phyloP scores from a whole-genome alignment of 371 early-diverging fungal genomes.

The Mucor ambiguus region DNA sequence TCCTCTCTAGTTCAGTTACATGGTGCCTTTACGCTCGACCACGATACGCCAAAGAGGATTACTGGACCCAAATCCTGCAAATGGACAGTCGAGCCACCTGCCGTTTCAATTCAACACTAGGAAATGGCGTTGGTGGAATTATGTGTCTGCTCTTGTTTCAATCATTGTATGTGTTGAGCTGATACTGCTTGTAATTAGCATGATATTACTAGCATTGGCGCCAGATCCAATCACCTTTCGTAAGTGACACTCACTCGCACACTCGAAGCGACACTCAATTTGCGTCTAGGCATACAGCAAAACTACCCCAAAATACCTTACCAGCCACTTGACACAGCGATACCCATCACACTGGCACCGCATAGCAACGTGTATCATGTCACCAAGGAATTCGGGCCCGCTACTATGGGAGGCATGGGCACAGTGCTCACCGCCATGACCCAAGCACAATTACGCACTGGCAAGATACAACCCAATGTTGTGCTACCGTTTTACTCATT shows the following conservation, averaged over 20 bases:
- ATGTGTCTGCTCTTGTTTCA: neutral
- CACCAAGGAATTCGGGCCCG: constrained; percentile 67
- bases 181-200: constrained; percentile 9
- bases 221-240: constrained; percentile 21
- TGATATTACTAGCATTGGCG: constrained; percentile 1
- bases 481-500: constrained; percentile 65
- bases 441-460: constrained; percentile 54
- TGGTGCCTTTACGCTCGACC: neutral
- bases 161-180: constrained; percentile 8
- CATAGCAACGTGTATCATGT: constrained; percentile 57
- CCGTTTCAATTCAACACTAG: constrained; percentile 8
- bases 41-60: constrained; percentile 9
- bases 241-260: neutral
- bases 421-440: constrained; percentile 62
- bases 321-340: constrained; percentile 46
- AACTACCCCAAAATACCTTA: constrained; percentile 50
- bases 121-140: constrained; percentile 27
- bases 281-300: constrained; percentile 2
- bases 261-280: neutral
- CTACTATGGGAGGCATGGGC: constrained; percentile 65
- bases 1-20: neutral
- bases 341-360: constrained; percentile 21
- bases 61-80: neutral
- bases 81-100: neutral
- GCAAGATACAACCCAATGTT: constrained; percentile 50